Conservation (phyloP, 306 rosid species). For the Hippophae gyantsensis region DNA sequence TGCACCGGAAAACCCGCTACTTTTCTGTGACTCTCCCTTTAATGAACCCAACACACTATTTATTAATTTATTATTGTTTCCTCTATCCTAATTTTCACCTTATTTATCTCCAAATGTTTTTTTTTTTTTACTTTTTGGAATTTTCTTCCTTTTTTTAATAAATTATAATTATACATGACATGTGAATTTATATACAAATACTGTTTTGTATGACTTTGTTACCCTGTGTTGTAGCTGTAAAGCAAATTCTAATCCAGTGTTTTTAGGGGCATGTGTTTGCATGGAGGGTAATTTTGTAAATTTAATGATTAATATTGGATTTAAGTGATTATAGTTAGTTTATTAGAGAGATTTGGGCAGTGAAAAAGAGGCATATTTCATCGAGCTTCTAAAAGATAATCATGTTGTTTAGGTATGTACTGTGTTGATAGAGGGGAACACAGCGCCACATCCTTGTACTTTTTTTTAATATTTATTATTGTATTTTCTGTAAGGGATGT, state of each 20-base stretch:
- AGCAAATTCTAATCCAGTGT: slow-evolving; percentile 12
- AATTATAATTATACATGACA: not conserved
- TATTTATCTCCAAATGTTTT: not conserved
- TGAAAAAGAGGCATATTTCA: slow-evolving; percentile 43
- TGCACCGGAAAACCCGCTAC: slow-evolving; percentile 95
- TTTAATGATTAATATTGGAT: too few relatives aligned
- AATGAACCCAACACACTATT: slow-evolving; percentile 10
- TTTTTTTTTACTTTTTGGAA: not conserved
- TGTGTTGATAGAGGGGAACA: slow-evolving; percentile 45
- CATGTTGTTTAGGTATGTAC: slow-evolving; percentile 24
- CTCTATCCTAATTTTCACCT: not conserved
- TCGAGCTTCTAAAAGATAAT: slow-evolving; percentile 31
- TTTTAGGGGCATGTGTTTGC: not conserved
- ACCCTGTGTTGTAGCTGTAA: slow-evolving; percentile 18
- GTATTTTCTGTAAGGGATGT: too few relatives aligned
- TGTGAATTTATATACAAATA: too few relatives aligned
- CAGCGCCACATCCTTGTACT: slow-evolving; percentile 64
- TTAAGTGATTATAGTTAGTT: not conserved
- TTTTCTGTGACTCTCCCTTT: slow-evolving; percentile 53
- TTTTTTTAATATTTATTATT: slow-evolving; percentile 3
- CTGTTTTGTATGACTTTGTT: too few relatives aligned
- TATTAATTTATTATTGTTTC: not conserved
- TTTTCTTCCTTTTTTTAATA: slow-evolving; percentile 8
- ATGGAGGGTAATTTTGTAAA: slow-evolving; percentile 4
- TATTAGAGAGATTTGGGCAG: slow-evolving; percentile 43